phyloP scores from a whole-genome alignment of 495 filamentous ascomycete genomes.

The Poronia punctata region DNA sequence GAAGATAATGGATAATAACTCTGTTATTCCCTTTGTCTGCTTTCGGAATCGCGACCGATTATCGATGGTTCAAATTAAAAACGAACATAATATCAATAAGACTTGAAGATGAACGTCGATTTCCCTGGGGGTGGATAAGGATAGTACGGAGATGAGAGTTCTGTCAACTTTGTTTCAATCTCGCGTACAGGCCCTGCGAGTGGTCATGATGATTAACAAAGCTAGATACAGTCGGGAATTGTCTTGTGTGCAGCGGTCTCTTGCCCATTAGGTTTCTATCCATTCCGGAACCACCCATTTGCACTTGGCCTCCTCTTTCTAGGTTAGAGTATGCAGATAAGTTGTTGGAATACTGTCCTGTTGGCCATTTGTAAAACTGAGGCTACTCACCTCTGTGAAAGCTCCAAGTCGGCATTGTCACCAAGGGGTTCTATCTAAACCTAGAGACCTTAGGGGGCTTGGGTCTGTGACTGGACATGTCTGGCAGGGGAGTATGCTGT shows the following conservation, averaged over 20 bases:
- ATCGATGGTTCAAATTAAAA: no score
- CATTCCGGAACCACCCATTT: background rate
- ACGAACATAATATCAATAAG: no score
- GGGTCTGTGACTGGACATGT: no score
- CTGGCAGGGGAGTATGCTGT: slow-evolving; percentile 3
- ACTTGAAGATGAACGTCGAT: no score
- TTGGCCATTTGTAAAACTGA: slow-evolving; percentile 1
- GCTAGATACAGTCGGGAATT: slow-evolving; percentile 5
- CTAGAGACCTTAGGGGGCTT: no score
- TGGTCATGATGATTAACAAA: slow-evolving; percentile 11
- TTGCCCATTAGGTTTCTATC: background rate
- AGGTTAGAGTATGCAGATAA: background rate
- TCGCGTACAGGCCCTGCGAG: slow-evolving; percentile 3
- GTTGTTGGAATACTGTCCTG: no score
- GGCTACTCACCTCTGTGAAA: background rate
- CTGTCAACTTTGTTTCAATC: background rate
- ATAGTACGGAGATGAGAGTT: no score
- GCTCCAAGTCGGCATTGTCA: background rate
- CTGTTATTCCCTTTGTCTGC: no score
- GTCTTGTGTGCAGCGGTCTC: slow-evolving; percentile 1
- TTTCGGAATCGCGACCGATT: no score
- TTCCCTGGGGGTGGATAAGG: no score
- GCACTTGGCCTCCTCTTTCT: background rate
- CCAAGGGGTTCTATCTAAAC: no score
- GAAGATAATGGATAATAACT: no score